phyloP scores from a whole-genome alignment of 2,329 filamentous ascomycete species.

The Leptodontidium sp. region DNA sequence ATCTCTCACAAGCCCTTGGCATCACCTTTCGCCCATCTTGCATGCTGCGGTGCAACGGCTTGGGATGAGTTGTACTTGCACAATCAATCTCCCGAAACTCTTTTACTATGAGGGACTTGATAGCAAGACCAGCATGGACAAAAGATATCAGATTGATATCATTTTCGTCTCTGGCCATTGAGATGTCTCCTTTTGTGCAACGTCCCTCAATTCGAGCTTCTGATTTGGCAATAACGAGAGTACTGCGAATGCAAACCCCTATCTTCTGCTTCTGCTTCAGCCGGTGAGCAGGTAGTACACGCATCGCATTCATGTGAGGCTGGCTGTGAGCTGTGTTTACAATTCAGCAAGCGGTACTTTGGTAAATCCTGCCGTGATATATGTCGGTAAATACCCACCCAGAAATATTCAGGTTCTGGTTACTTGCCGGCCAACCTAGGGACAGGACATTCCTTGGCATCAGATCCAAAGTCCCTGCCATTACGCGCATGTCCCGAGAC shows the following conservation, averaged over 20 bases:
- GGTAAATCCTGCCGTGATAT: background rate
- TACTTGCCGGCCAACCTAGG: background rate
- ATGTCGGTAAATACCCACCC: background rate
- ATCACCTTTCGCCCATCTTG: conserved; percentile 9
- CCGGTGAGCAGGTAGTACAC: background rate
- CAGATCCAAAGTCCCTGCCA: background rate
- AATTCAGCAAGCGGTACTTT: background rate
- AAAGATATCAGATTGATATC: conserved; percentile 15
- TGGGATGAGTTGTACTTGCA: conserved; percentile 7
- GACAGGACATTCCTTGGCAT: background rate
- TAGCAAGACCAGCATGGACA: background rate
- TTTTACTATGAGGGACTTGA: conserved; percentile 18
- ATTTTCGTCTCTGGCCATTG: conserved; percentile 10
- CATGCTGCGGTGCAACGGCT: conserved; percentile 16
- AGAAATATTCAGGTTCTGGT: too few species aligned
- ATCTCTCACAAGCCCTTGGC: conserved; percentile 19
- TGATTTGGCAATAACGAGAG: conserved; percentile 7
- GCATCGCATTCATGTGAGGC: background rate
- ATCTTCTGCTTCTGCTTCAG: background rate
- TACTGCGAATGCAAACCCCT: background rate
- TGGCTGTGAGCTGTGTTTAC: background rate
- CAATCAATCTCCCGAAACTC: background rate
- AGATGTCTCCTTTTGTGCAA: conserved; percentile 12
- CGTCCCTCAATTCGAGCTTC: conserved; percentile 10
- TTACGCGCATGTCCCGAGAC: background rate